Conservation (phyloP, 495 filamentous ascomycete species). For the Neurospora hispaniola region DNA sequence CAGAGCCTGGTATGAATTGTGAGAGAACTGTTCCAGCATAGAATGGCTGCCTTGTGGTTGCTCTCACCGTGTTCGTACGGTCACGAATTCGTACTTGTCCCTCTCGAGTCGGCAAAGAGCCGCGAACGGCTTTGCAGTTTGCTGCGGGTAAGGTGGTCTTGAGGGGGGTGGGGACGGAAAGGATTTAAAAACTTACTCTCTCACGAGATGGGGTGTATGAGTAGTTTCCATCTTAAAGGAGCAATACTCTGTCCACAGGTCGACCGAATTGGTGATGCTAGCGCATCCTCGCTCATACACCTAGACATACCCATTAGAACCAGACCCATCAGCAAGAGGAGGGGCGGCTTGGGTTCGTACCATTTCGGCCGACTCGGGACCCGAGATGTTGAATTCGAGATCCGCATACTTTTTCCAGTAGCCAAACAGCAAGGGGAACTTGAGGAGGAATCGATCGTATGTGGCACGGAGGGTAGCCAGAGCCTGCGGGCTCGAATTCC, state of each 20-base stretch:
- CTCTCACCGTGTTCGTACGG: conserved; percentile 40
- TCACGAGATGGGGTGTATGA: conserved; percentile 86
- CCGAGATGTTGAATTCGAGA: conserved; percentile 90
- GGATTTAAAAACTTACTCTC: conserved; percentile 89
- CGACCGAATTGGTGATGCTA: conserved; percentile 85
- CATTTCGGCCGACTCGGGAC: conserved; percentile 96
- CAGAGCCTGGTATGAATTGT: conserved; percentile 49
- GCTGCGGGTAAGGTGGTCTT: conserved; percentile 39
- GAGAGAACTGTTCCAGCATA: conserved; percentile 43
- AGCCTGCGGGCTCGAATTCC: conserved; percentile 91
- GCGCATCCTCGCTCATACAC: conserved; percentile 93
- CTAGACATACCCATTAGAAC: conserved; percentile 32
- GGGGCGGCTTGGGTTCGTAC: conserved; percentile 36
- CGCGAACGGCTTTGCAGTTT: conserved; percentile 18
- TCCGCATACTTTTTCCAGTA: conserved; percentile 99
- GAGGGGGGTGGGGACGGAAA: conserved; percentile 52
- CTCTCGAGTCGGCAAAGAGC: conserved; percentile 17
- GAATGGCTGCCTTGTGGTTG: conserved; percentile 37
- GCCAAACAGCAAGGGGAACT: conserved; percentile 91
- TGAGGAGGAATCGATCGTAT: conserved; percentile 88
- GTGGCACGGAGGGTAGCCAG: conserved; percentile 73
- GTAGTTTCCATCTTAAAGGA: conserved; percentile 94
- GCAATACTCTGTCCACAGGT: conserved; percentile 96
- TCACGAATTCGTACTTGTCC: conserved; percentile 13
- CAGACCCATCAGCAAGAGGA: background rate